Evolutionary conservation across 1,284 basidiomycete genomes (phyloP).

Genomic region (Boletellus deceptivus): DNA sequence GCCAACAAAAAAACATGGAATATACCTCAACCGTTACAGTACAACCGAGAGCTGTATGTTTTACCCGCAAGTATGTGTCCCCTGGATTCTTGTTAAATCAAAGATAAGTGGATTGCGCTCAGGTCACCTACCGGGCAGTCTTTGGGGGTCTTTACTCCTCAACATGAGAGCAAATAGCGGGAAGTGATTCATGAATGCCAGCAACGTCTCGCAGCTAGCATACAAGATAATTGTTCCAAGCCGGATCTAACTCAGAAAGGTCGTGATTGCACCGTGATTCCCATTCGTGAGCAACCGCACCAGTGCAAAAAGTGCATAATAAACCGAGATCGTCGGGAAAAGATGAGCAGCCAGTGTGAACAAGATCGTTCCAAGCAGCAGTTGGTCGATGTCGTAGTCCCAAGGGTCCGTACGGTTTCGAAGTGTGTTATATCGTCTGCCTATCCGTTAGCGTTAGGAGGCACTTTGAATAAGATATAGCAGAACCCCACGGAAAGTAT

Average conservation of each 20-base stretch:
- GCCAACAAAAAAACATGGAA: not conserved
- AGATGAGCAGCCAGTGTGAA: constrained; percentile 92
- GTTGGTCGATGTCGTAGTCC: constrained; percentile 91
- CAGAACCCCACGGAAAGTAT: constrained; percentile 1
- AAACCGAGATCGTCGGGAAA: constrained; percentile 86
- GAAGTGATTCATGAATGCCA: constrained; percentile 86
- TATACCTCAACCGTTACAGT: constrained; percentile 26
- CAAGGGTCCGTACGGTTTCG: constrained; percentile 83
- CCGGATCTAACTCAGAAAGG: constrained; percentile 49
- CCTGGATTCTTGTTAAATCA: constrained; percentile 23
- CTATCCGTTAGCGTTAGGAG: constrained; percentile 38
- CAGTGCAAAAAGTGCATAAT: constrained; percentile 78
- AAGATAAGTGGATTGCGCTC: not conserved
- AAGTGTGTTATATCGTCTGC: constrained; percentile 84
- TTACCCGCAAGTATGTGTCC: constrained; percentile 32
- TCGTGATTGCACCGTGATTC: constrained; percentile 2
- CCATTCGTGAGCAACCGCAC: constrained; percentile 42
- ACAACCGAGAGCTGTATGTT: constrained; percentile 12
- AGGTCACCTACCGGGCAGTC: constrained; percentile 67
- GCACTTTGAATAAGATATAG: not conserved
- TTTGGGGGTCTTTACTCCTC: constrained; percentile 79
- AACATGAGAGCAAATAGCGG: constrained; percentile 89
- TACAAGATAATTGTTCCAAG: constrained; percentile 58
- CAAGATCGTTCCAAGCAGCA: constrained; percentile 91
- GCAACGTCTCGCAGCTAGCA: constrained; percentile 58